Percentiles rank a stretch among this genome's conserved stretches.
Conservation (phyloP, 768 basidiomycete genomes). For the Gautieria morchelliformis region DNA sequence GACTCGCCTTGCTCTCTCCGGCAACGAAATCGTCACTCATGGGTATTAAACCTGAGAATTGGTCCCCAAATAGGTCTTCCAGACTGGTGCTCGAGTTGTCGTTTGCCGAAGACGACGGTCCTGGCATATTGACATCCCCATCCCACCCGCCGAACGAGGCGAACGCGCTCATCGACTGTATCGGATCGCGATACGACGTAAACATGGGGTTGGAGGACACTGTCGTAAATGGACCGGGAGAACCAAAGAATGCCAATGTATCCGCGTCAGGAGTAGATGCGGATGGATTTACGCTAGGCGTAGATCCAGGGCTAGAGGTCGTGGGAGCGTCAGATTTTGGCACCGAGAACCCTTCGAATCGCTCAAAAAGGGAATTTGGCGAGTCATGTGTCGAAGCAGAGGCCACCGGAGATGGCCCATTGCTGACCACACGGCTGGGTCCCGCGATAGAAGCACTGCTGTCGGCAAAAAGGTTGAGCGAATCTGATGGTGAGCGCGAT, state of each 20-base stretch:
- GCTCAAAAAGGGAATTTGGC: not conserved
- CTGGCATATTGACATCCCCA: conserved; percentile 12
- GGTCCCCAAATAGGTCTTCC: conserved; percentile 39
- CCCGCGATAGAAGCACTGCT: conserved; percentile 7
- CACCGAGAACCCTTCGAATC: not conserved
- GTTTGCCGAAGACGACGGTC: conserved; percentile 20
- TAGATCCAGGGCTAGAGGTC: conserved; percentile 17
- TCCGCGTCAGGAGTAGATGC: conserved; percentile 34
- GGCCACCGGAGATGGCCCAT: not conserved
- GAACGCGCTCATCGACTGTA: conserved; percentile 12
- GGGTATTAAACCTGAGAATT: conserved; percentile 23
- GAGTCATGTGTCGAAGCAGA: conserved; percentile 2
- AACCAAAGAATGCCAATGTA: conserved; percentile 28
- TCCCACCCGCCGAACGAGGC: conserved; percentile 10
- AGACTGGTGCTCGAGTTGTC: conserved; percentile 38
- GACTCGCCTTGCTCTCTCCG: conserved; percentile 44
- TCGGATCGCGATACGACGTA: conserved; percentile 61
- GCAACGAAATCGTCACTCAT: conserved; percentile 33
- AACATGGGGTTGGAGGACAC: conserved; percentile 79
- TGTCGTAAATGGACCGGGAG: conserved; percentile 56
- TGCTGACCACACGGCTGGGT: conserved; percentile 3
- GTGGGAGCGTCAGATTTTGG: not conserved
- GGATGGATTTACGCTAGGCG: conserved; percentile 33
- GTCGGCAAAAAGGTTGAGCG: conserved; percentile 2
- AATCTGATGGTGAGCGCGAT: not conserved